These are phyloP conservation scores for Patellaria atrata DNA, from an alignment of 495 filamentous ascomycete species.

Conservation along the genomic window DNA sequence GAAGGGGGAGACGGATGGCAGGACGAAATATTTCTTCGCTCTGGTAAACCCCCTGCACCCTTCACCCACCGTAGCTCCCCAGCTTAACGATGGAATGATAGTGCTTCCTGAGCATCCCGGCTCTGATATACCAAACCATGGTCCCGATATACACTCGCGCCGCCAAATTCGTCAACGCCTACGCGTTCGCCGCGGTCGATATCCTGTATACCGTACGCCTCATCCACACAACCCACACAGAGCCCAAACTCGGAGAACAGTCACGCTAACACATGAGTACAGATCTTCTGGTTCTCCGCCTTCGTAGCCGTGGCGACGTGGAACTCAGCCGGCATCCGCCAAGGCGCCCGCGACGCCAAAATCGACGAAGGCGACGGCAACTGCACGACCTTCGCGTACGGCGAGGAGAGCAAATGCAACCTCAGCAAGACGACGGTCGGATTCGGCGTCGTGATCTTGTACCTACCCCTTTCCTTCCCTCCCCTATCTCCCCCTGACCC, in stretches of 20 bases:
- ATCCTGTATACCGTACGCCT: conserved; percentile 38
- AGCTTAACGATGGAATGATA: conserved; percentile 24
- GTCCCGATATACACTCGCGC: conserved; percentile 76
- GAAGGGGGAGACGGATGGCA: conserved; percentile 46
- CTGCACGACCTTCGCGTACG: conserved; percentile 39
- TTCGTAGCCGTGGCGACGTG: conserved; percentile 66
- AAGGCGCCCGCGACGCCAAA: conserved; percentile 24
- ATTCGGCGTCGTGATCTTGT: conserved; percentile 72
- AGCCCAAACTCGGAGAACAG: not conserved
- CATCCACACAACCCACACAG: not conserved
- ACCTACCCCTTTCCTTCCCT: conserved; percentile 29
- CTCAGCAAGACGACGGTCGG: conserved; percentile 67
- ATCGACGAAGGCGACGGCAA: conserved; percentile 26
- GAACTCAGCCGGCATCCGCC: conserved; percentile 30
- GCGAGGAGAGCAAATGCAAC: conserved; percentile 43
- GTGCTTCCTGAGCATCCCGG: conserved; percentile 78
- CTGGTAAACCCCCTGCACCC: conserved; percentile 44
- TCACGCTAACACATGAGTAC: not conserved
- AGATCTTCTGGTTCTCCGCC: conserved; percentile 69
- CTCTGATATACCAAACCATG: conserved; percentile 68
- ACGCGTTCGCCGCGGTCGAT: conserved; percentile 67
- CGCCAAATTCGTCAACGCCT: conserved; percentile 62
- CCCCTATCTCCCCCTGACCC: conserved; percentile 4
- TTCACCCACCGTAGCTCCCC: not conserved
- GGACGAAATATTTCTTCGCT: conserved; percentile 60